Evolutionary conservation across 1,284 basidiomycete genomes (phyloP), one percentile per base, ranked within the genome.

Genomic region (Melampsora larici-populina): DNA sequence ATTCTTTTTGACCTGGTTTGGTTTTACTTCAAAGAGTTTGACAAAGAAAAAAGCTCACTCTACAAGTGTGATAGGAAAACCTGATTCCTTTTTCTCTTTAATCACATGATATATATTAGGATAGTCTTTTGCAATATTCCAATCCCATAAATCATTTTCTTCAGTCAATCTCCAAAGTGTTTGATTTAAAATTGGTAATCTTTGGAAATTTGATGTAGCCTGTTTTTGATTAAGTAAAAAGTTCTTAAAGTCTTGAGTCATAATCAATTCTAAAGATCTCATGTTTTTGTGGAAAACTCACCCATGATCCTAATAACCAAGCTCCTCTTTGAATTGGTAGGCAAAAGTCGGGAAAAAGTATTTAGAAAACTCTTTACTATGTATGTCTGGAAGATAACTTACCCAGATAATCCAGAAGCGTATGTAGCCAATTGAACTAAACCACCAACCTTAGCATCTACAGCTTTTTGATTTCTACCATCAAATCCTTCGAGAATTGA

Each of bases 361-460:
- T 13, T 40, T 40, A 9, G 1, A 3, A 40, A 13, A 9, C 9
- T 40, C 11, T 40, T 40, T 9, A 9, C 7, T 40, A 40, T 40
- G 7, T 40, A 40, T 13, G n/a, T n/a, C n/a, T n/a, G n/a, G n/a
- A 3, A 76, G 18, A 8, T n/a, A 7, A 29, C 36, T 68, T 63
- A 78, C 75, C 75, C 75, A n/a, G 75, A 78, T 18, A 78, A 31
- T n/a, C 58, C 75, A 24, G 55, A 43, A 55, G 75, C 75, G 63
- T 70, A 70, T 40, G 68, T 77, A 8, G 66, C 74, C 31, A 77
- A 68, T 64, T 77, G 74, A 49, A 77, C 29, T 21, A 70, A 49
- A 21, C 74, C 74, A 60, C 66, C 67, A 24, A 77, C 58, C 48
- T 49, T 46, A 40, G 66, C 67, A 43, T 77, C 40, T 26, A 51